phyloP scores from a whole-genome alignment of 345 rosid species.

The Toxicodendron radicans region DNA sequence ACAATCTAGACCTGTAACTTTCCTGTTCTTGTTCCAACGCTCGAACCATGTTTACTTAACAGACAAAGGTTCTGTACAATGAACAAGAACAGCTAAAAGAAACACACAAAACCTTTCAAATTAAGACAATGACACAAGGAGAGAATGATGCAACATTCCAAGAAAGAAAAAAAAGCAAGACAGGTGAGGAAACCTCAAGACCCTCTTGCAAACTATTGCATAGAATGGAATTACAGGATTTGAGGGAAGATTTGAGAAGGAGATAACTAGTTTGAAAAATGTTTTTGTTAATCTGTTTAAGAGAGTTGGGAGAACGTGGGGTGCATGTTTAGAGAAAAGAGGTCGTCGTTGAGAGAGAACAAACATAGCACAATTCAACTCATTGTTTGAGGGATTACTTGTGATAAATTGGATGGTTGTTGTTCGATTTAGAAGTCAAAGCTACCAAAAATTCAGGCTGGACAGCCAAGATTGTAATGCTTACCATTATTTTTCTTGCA shows the following conservation, averaged over 20 bases:
- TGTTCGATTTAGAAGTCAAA: conserved; percentile 28
- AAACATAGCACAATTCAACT: not conserved
- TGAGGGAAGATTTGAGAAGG: too few species aligned
- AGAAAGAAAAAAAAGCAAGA: too few species aligned
- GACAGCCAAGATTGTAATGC: not conserved
- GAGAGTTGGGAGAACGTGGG: conserved; percentile 45
- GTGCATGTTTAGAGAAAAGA: conserved; percentile 44
- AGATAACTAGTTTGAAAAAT: too few species aligned
- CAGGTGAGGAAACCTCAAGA: not conserved
- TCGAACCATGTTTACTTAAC: conserved; percentile 42
- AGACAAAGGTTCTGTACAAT: not conserved
- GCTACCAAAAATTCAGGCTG: conserved; percentile 27
- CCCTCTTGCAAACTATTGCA: conserved; percentile 15
- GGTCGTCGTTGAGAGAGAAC: conserved; percentile 21
- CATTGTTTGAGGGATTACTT: not conserved
- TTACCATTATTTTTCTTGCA: too few species aligned
- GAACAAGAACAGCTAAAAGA: not conserved
- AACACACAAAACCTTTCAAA: not conserved
- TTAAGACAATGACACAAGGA: not conserved
- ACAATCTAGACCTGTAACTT: conserved; percentile 52
- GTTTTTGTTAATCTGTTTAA: not conserved
- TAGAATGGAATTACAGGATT: too few species aligned
- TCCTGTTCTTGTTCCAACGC: conserved; percentile 64
- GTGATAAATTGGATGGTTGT: conserved; percentile 25
- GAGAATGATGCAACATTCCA: not conserved